These are phyloP conservation scores for Cyberlindnera sargentensis DNA, from an alignment of 805 yeast genomes.

Conservation along the genomic window DNA sequence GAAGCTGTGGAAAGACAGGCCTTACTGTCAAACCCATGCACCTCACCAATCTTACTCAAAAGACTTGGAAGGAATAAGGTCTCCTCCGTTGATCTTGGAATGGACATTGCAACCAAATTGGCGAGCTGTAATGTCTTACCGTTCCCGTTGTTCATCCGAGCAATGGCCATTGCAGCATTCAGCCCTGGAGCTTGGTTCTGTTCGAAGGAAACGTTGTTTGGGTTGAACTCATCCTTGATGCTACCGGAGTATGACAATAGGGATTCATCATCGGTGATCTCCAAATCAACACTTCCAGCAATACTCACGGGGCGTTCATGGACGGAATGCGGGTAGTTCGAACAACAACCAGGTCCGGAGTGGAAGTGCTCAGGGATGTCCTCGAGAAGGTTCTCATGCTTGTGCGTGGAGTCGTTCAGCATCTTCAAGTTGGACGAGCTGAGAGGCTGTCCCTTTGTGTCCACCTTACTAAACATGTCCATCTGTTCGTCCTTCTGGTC, in stretches of 20 bases:
- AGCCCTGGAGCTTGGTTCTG: constrained; percentile 72
- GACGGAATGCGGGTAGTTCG: constrained; percentile 44
- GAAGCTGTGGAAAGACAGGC: constrained; percentile 68
- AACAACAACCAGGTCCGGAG: constrained; percentile 54
- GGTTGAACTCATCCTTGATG: constrained; percentile 11
- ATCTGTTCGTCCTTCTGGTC: constrained; percentile 60
- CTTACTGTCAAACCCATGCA: constrained; percentile 64
- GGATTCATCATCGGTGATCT: constrained; percentile 37
- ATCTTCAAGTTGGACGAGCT: constrained; percentile 30
- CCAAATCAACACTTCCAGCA: constrained; percentile 51
- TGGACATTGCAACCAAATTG: constrained; percentile 58
- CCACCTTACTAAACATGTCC: constrained; percentile 28
- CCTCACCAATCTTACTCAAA: constrained; percentile 60
- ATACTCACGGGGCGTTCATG: constrained; percentile 59
- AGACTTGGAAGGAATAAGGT: constrained; percentile 68
- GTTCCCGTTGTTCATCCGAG: constrained; percentile 41
- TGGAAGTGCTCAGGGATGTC: constrained; percentile 27
- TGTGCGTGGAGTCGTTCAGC: constrained; percentile 18
- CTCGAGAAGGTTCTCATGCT: constrained; percentile 4
- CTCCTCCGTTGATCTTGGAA: constrained; percentile 75
- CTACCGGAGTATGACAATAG: constrained; percentile 19
- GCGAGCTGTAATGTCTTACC: constrained; percentile 40
- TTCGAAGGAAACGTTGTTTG: constrained; percentile 42
- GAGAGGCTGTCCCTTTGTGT: constrained; percentile 22
- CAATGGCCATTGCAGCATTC: constrained; percentile 56